Conservation (phyloP, 352 stramenopile genomes). For the Phytophthora pistaciae region DNA sequence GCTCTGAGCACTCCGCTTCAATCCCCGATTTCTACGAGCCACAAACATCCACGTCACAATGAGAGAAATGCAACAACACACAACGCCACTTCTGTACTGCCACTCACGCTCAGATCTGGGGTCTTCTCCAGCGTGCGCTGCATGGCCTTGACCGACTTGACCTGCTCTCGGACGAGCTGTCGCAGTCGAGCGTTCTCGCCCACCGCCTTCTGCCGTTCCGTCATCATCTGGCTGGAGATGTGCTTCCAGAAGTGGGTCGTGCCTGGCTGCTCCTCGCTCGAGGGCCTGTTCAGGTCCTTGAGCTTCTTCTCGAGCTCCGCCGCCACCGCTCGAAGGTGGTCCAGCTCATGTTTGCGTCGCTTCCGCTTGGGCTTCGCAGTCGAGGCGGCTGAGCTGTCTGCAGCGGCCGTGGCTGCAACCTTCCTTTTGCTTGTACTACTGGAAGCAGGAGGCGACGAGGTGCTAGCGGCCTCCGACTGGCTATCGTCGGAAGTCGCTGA, state of each 20-base stretch:
- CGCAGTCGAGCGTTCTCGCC: conserved; percentile 59
- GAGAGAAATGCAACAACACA: background rate
- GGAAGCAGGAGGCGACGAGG: conserved; percentile 2
- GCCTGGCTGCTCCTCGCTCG: conserved; percentile 35
- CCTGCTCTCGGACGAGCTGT: conserved; percentile 52
- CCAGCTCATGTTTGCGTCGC: conserved; percentile 64
- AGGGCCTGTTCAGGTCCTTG: conserved; percentile 37
- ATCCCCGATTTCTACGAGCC: conserved; percentile 39
- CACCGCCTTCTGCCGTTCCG: conserved; percentile 52
- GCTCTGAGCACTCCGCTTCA: background rate
- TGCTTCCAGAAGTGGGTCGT: conserved; percentile 53
- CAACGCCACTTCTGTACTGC: background rate
- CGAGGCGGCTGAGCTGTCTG: background rate
- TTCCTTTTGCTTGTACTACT: conserved; percentile 7
- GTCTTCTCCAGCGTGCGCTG: conserved; percentile 44
- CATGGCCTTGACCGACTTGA: conserved; percentile 47
- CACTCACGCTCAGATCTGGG: conserved; percentile 35
- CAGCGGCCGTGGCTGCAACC: background rate
- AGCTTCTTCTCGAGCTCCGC: conserved; percentile 58
- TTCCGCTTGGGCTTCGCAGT: conserved; percentile 53
- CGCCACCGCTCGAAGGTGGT: conserved; percentile 52
- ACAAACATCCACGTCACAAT: conserved; percentile 3
- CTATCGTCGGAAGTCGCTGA: conserved; percentile 5
- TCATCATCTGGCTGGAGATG: conserved; percentile 51
- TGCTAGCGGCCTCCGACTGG: conserved; percentile 12